Evolutionary conservation across 83 land plant species (phyloP), one percentile per base, ranked within the genome.

Genomic region (Larix sibirica): DNA sequence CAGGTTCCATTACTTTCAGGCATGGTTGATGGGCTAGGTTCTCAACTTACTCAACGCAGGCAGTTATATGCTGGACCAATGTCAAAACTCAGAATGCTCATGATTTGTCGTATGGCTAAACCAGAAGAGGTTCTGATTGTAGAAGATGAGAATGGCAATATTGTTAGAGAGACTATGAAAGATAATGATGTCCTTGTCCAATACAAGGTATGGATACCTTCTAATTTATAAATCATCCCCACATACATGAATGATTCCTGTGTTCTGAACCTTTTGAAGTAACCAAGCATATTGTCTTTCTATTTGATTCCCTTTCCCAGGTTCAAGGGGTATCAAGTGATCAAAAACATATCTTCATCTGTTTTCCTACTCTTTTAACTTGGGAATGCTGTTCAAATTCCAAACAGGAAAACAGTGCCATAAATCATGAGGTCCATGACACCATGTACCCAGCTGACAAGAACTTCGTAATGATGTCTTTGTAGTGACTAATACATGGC

Each of bases 121-220:
- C 99, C 99, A 42, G 99, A 98, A 87, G 99, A 98, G 76, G 99
- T 98, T 76, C 69, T 98, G 73, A 98, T 98, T 83, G 99, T 98
- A 77, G 99, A 98, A 81, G 99, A 98, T 87, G 99, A 98, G 88
- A 98, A 98, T 89, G 99, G 99, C 17, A 98, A 98, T 88, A 98
- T 98, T 85, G 99, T 98, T 28, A 92, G 99, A 21, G 99, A 98
- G 83, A 98, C 99, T 7, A 89, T 98, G 99, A 98, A 98, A 83
- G 99, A 98, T 83, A 96, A 96, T 88, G 99, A 98, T 89, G 99
- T 98, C 17, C 98, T 98, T 82, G 96, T 98, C 50, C 99, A 98
- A 66, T 98, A 98, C 73, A 98, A 98, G 98, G 99, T 96, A 31
- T 42, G 61, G 6, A 64, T 13, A n/a, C 67, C 26, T 64, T 64